Evolutionary conservation across 495 filamentous ascomycete species (phyloP).

Genomic region (Collariella sp.): DNA sequence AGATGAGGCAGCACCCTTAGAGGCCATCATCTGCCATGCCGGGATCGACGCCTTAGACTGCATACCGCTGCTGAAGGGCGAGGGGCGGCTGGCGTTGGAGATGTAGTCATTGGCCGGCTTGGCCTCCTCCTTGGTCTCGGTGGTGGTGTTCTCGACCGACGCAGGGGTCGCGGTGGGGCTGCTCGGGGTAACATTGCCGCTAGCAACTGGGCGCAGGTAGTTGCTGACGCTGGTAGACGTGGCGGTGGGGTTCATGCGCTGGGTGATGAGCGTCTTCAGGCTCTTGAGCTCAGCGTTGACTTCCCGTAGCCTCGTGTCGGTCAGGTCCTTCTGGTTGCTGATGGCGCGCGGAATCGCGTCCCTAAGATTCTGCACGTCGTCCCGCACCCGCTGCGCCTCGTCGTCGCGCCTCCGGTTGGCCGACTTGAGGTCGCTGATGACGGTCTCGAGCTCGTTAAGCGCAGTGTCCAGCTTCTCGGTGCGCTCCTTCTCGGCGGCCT

Average conservation of each 20-base stretch:
- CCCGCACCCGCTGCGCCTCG: conserved; percentile 72
- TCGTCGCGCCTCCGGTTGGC: conserved; percentile 72
- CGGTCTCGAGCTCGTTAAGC: conserved; percentile 71
- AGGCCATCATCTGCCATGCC: conserved; percentile 78
- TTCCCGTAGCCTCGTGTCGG: conserved; percentile 73
- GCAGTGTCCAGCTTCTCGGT: conserved; percentile 78
- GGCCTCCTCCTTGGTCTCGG: conserved; percentile 27
- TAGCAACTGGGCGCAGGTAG: conserved; percentile 30
- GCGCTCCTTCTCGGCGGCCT: conserved; percentile 72
- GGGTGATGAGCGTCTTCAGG: conserved; percentile 77
- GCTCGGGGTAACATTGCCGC: conserved; percentile 25
- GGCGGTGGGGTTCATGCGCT: conserved; percentile 55
- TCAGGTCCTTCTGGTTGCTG: conserved; percentile 73
- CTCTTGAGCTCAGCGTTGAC: conserved; percentile 84
- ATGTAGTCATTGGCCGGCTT: conserved; percentile 30
- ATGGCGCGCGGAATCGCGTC: conserved; percentile 81
- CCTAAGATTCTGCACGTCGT: conserved; percentile 75
- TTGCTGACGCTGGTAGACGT: conserved; percentile 28
- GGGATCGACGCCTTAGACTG: conserved; percentile 65
- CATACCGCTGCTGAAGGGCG: conserved; percentile 33
- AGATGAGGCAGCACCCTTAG: conserved; percentile 36
- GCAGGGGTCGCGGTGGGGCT: conserved; percentile 27
- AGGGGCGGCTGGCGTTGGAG: conserved; percentile 24
- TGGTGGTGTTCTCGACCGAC: conserved; percentile 15
- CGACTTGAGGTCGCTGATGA: conserved; percentile 71